Evolutionary conservation across 2,329 filamentous ascomycete species (phyloP).

Genomic region (Botrytis galanthina): DNA sequence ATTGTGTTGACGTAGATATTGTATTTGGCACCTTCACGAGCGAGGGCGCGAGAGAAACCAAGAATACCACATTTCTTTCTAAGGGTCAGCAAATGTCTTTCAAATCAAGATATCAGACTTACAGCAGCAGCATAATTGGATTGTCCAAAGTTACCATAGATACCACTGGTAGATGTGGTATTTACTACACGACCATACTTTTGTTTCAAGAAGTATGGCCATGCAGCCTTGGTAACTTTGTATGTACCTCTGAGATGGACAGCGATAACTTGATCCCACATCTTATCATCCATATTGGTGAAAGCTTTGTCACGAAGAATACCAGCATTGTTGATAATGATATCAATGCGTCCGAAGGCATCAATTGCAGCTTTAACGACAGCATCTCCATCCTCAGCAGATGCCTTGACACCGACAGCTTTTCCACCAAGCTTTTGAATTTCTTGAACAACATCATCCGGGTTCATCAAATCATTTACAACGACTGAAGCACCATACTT

Average conservation of each 20-base stretch:
- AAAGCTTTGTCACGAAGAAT: constrained; percentile 98
- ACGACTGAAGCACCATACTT: constrained; percentile 82
- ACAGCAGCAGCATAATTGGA: constrained; percentile 92
- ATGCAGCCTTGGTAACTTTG: constrained; percentile 95
- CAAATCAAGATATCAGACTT: constrained; percentile 46
- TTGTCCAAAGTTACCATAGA: constrained; percentile 99
- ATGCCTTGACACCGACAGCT: constrained; percentile 89
- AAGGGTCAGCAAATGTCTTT: constrained; percentile 12
- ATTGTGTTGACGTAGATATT: constrained; percentile 99
- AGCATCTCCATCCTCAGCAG: constrained; percentile 85
- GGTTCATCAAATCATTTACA: constrained; percentile 93
- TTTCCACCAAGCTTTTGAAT: constrained; percentile 87
- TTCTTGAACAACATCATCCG: constrained; percentile 85
- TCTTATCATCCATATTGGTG: constrained; percentile 90
- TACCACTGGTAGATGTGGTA: constrained; percentile 93
- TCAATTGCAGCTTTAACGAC: constrained; percentile 94
- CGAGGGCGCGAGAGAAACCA: constrained; percentile 89
- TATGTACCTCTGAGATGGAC: constrained; percentile 94
- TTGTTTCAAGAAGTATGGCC: constrained; percentile 97
- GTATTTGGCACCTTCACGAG: constrained; percentile 91
- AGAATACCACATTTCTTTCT: constrained; percentile 86
- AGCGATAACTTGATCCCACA: constrained; percentile 89
- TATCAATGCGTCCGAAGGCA: constrained; percentile 87
- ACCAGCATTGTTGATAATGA: constrained; percentile 96
- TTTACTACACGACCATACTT: constrained; percentile 97